Percentiles rank a stretch among this genome's conserved stretches.
These are phyloP conservation scores for Symbiodinium pilosum DNA, from an alignment of 73 alveolate species.

Conservation along the genomic window DNA sequence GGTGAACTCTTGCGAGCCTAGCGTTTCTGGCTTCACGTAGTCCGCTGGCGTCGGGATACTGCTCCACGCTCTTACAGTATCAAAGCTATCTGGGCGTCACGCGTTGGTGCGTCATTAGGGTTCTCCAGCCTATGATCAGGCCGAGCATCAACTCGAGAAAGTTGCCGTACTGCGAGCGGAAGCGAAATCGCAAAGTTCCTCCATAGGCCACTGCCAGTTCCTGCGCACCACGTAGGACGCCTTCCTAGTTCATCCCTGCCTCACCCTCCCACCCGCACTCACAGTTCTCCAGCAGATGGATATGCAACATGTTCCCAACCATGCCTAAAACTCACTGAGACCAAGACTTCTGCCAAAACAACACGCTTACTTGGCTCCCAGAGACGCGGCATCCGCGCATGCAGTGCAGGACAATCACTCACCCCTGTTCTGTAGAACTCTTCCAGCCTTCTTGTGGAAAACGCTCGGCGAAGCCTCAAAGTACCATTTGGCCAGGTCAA, in stretches of 20 bases:
- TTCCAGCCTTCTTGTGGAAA: slow-evolving; percentile 51
- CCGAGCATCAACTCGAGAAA: slow-evolving; percentile 64
- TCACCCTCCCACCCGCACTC: too few relatives aligned
- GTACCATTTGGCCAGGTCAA: slow-evolving; percentile 82
- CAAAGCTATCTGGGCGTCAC: too few relatives aligned
- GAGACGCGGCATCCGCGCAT: background rate
- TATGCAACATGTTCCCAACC: background rate
- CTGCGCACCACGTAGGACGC: background rate
- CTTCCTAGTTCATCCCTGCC: too few relatives aligned
- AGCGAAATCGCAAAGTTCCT: slow-evolving; percentile 58
- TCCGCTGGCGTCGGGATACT: too few relatives aligned
- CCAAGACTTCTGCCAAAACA: background rate
- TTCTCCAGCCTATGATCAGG: background rate
- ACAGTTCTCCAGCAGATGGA: too few relatives aligned
- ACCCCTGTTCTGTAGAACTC: too few relatives aligned
- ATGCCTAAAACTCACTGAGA: background rate
- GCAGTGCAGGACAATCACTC: too few relatives aligned
- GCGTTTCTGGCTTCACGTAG: too few relatives aligned
- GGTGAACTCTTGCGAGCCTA: too few relatives aligned
- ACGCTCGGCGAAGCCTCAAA: slow-evolving; percentile 73
- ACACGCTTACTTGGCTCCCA: background rate
- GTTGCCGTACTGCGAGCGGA: slow-evolving; percentile 73
- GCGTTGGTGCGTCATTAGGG: too few relatives aligned
- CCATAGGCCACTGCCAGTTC: slow-evolving; percentile 73
- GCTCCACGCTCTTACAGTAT: too few relatives aligned